phyloP scores from a whole-genome alignment of 1,139 yeast species.

The Lodderomyces parapsilosis region DNA sequence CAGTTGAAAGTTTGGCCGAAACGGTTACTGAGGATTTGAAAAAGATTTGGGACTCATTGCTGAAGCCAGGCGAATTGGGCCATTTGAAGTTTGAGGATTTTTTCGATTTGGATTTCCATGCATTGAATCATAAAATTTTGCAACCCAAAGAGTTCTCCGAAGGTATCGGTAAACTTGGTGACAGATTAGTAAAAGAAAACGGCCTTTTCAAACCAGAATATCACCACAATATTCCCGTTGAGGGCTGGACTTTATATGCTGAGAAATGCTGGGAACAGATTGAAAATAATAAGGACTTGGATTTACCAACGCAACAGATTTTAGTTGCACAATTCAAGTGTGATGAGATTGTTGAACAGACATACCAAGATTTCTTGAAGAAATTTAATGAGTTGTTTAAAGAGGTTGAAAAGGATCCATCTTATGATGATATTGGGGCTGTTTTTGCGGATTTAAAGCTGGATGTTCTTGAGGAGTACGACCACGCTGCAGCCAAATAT shows the following conservation, averaged over 20 bases:
- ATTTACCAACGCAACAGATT: slow-evolving; percentile 94
- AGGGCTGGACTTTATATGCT: slow-evolving; percentile 95
- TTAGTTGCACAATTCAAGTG: slow-evolving; percentile 93
- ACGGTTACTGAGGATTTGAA: slow-evolving; percentile 70
- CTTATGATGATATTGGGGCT: slow-evolving; percentile 41
- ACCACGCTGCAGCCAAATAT: slow-evolving; percentile 72
- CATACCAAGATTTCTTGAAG: slow-evolving; percentile 47
- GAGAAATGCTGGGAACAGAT: slow-evolving; percentile 93
- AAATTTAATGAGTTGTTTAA: slow-evolving; percentile 26
- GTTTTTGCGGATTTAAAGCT: slow-evolving; percentile 40
- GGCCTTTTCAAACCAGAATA: slow-evolving; percentile 67
- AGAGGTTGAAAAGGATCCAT: slow-evolving; percentile 18
- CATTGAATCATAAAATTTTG: slow-evolving; percentile 81
- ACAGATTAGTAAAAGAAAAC: slow-evolving; percentile 41
- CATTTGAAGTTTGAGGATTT: slow-evolving; percentile 63
- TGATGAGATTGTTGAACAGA: slow-evolving; percentile 70
- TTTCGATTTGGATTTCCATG: slow-evolving; percentile 79
- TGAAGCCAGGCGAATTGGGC: slow-evolving; percentile 66
- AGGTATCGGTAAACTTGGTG: slow-evolving; percentile 66
- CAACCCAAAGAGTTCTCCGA: slow-evolving; percentile 71
- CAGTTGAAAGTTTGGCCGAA: slow-evolving; percentile 65
- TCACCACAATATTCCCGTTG: slow-evolving; percentile 86
- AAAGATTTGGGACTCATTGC: slow-evolving; percentile 75
- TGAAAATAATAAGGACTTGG: slow-evolving; percentile 88
- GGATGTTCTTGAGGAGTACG: slow-evolving; percentile 54